These are phyloP conservation scores for Jacaranda mimosifolia DNA, from an alignment of 257 asterid species.

Conservation along the genomic window DNA sequence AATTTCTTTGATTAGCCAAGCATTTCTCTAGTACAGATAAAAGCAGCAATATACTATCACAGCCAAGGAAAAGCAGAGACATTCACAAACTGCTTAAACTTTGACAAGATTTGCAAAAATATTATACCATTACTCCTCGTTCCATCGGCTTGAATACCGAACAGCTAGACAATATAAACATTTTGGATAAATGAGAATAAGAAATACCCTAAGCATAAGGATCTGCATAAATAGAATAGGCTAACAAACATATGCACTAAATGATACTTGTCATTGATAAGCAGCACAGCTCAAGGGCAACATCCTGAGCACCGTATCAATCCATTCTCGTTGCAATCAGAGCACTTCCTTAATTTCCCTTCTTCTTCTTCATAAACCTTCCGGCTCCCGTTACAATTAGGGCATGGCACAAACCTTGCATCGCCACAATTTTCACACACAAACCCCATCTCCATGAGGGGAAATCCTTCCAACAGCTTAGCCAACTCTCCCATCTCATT, in stretches of 20 bases:
- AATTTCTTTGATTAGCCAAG: no score
- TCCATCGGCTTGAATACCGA: background rate
- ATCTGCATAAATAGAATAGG: constrained; percentile 30
- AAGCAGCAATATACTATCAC: no score
- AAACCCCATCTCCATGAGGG: constrained; percentile 54
- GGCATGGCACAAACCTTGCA: constrained; percentile 85
- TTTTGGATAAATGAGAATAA: constrained; percentile 39
- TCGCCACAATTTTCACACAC: constrained; percentile 91
- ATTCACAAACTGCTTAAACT: no score
- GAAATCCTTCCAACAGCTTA: constrained; percentile 70
- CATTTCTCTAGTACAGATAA: no score
- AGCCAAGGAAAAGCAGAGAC: no score
- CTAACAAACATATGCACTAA: constrained; percentile 35
- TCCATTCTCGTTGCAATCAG: constrained; percentile 87
- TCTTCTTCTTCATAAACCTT: constrained; percentile 73
- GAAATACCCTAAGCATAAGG: constrained; percentile 12
- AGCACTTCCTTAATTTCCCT: constrained; percentile 65
- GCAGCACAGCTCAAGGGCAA: constrained; percentile 55
- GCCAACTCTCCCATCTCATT: constrained; percentile 78
- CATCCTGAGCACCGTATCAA: constrained; percentile 77
- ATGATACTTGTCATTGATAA: background rate
- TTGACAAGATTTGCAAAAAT: no score
- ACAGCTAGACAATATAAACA: constrained; percentile 42
- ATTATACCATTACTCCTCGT: no score
- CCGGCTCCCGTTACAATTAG: constrained; percentile 80